Evolutionary conservation across 805 yeast species (phyloP).

Genomic region (Zygotorulaspora sp.): DNA sequence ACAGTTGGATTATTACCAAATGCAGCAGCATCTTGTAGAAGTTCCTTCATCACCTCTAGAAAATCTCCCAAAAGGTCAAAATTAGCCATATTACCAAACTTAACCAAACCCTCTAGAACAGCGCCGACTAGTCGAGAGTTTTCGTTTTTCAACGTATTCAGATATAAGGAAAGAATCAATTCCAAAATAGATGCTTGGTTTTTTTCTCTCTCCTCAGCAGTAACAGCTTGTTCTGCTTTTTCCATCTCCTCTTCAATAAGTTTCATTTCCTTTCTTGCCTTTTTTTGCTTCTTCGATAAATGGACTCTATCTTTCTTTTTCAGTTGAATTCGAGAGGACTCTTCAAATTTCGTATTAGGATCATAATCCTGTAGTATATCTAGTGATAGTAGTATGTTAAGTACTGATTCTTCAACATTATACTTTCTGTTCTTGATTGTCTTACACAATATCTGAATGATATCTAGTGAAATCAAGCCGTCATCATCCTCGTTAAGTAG

Average conservation of each 20-base stretch:
- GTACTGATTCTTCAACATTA: slow-evolving; percentile 76
- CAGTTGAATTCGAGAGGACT: slow-evolving; percentile 44
- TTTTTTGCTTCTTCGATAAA: slow-evolving; percentile 83
- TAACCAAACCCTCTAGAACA: slow-evolving; percentile 86
- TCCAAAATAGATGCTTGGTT: slow-evolving; percentile 82
- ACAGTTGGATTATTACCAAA: slow-evolving; percentile 45
- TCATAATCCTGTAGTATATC: slow-evolving; percentile 65
- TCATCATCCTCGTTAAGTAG: slow-evolving; percentile 73
- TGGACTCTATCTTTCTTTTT: slow-evolving; percentile 88
- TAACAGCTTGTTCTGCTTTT: slow-evolving; percentile 80
- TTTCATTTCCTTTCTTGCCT: slow-evolving; percentile 79
- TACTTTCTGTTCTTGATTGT: slow-evolving; percentile 68
- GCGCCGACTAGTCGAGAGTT: slow-evolving; percentile 71
- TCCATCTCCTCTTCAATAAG: slow-evolving; percentile 85
- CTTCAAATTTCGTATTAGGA: slow-evolving; percentile 52
- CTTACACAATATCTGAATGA: slow-evolving; percentile 62
- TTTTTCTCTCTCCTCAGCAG: slow-evolving; percentile 81
- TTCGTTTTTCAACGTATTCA: slow-evolving; percentile 66
- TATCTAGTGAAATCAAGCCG: slow-evolving; percentile 76
- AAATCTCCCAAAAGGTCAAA: slow-evolving; percentile 90
- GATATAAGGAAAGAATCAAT: slow-evolving; percentile 62
- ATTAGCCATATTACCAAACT: slow-evolving; percentile 88
- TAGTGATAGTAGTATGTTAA: slow-evolving; percentile 67
- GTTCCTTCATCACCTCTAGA: slow-evolving; percentile 81
- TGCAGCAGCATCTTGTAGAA: slow-evolving; percentile 51